Percentiles rank a stretch among this genome's conserved stretches.
Evolutionary conservation across 2,329 filamentous ascomycete species (phyloP).

Genomic region (Fusarium aywerte): DNA sequence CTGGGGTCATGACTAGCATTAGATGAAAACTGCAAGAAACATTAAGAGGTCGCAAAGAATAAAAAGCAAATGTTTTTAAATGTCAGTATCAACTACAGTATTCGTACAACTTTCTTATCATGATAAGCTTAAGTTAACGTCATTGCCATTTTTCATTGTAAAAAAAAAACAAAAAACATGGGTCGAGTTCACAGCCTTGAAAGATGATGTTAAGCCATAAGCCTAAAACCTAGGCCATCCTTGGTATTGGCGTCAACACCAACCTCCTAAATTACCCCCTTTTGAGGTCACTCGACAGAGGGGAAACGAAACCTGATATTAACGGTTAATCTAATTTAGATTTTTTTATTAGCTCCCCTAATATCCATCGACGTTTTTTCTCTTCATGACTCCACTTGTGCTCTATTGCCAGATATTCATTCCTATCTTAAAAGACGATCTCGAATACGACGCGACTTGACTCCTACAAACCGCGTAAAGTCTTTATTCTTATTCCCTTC

Average conservation of each 20-base stretch:
- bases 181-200: conserved; percentile 5
- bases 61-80: neutral
- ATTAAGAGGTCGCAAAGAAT: neutral
- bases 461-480: conserved; percentile 4
- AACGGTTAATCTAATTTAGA: conserved; percentile 5
- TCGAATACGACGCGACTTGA: conserved; percentile 16
- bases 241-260: conserved; percentile 22
- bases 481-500: neutral
- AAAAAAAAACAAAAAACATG: neutral
- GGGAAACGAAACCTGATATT: conserved; percentile 25
- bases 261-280: conserved; percentile 31
- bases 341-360: conserved; percentile 25
- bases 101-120: neutral
- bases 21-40: neutral
- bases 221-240: conserved; percentile 2
- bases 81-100: no score
- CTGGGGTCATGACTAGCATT: conserved; percentile 1
- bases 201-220: neutral
- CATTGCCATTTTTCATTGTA: conserved; percentile 3
- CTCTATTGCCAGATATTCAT: conserved; percentile 12
- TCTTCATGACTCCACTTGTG: conserved; percentile 9
- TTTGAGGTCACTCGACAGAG: conserved; percentile 21
- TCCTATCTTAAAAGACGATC: conserved; percentile 1
- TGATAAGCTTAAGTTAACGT: conserved; percentile 15
- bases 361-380: conserved; percentile 9